A percentile compares a stretch with the other conserved stretches of the same genome.
Evolutionary conservation across 306 rosid species (phyloP).

Genomic region (Glycine latifolia): DNA sequence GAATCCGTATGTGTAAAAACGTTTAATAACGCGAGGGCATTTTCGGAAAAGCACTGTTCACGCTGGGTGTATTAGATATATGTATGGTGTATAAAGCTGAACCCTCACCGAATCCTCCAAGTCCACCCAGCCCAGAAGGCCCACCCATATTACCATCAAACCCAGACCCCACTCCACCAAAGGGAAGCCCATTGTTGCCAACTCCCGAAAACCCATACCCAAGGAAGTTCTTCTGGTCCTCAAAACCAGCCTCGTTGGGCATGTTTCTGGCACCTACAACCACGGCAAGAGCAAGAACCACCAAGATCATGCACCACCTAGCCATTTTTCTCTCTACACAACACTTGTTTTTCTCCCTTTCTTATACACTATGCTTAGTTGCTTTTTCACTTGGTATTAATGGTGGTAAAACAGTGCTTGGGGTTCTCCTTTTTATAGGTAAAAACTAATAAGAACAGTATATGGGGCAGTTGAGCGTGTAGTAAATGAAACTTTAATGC

Average conservation of each 20-base stretch:
- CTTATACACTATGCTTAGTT: not conserved
- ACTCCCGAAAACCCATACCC: constrained; percentile 63
- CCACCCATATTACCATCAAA: constrained; percentile 45
- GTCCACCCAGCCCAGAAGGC: constrained; percentile 10
- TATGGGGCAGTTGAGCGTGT: constrained; percentile 57
- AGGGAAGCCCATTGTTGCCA: constrained; percentile 68
- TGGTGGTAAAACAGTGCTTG: not conserved
- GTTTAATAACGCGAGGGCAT: no score
- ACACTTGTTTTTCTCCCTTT: not conserved
- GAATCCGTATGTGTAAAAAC: no score
- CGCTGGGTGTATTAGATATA: no score
- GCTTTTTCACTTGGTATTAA: not conserved
- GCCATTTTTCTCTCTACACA: constrained; percentile 46
- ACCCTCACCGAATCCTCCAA: constrained; percentile 28
- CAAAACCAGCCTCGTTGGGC: constrained; percentile 56
- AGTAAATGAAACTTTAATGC: constrained; percentile 67
- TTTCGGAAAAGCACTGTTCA: no score
- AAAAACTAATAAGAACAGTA: not conserved
- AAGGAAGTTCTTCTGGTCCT: constrained; percentile 76
- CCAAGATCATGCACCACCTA: constrained; percentile 48
- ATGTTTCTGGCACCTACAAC: constrained; percentile 56
- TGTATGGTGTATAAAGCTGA: no score
- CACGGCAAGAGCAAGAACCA: constrained; percentile 53
- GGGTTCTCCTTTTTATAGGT: constrained; percentile 49
- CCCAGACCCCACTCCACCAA: constrained; percentile 57